phyloP scores from a whole-genome alignment of 345 rosid species.

The Barbarea vulgaris region DNA sequence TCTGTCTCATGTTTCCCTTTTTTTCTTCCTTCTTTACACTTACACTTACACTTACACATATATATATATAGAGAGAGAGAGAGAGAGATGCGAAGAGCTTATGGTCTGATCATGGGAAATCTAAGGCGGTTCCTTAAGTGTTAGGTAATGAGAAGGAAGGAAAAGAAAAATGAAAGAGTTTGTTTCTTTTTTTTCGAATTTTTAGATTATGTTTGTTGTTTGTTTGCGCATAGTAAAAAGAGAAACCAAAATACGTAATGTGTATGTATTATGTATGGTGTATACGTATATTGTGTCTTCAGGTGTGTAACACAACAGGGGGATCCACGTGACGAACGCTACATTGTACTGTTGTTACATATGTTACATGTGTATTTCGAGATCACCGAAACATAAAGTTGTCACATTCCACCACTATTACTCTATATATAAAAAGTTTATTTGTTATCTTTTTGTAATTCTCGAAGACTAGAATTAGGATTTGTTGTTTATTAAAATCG shows the following conservation, averaged over 20 bases:
- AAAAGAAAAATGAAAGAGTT: neutral
- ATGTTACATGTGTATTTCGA: constrained; percentile 2
- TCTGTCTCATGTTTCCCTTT: neutral
- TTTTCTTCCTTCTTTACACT: neutral
- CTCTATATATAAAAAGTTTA: too few species aligned
- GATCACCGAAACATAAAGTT: neutral
- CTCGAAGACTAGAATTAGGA: too few species aligned
- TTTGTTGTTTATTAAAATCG: too few species aligned
- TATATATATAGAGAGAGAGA: neutral
- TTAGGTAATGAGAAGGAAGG: constrained; percentile 6
- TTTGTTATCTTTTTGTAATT: too few species aligned
- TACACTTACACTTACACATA: neutral
- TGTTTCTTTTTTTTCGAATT: neutral
- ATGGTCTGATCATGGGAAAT: neutral
- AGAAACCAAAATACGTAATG: neutral
- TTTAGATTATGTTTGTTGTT: constrained; percentile 2
- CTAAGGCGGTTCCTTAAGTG: constrained; percentile 34
- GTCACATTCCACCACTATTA: neutral
- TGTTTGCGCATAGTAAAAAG: neutral
- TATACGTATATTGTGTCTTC: constrained; percentile 17
- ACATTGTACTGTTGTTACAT: constrained; percentile 17
- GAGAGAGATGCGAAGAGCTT: neutral
- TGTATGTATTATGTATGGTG: neutral
- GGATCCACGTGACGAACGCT: constrained; percentile 20
- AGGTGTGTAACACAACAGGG: constrained; percentile 12